Conservation (phyloP, 805 yeast genomes). For the Kazachstania martiniae region DNA sequence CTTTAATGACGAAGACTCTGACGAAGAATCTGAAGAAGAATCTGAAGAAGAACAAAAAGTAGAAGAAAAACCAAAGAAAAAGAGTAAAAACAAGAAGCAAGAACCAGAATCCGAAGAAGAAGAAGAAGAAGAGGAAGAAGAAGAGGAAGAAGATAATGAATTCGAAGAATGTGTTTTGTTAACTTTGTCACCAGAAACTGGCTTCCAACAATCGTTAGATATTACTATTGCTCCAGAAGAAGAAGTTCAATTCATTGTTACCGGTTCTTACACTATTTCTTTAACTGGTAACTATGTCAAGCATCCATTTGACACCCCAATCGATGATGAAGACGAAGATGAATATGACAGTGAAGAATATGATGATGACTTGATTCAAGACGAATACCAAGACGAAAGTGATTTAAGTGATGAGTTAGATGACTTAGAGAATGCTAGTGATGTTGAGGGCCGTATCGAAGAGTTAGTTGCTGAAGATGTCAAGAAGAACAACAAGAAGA, state of each 20-base stretch:
- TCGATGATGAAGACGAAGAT: slow-evolving; percentile 38
- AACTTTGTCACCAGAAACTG: slow-evolving; percentile 78
- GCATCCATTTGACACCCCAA: slow-evolving; percentile 69
- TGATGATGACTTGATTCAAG: slow-evolving; percentile 38
- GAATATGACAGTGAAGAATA: slow-evolving; percentile 20
- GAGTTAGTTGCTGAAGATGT: slow-evolving; percentile 59
- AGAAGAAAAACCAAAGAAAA: slow-evolving; percentile 38
- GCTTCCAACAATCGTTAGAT: slow-evolving; percentile 84
- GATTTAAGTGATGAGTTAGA: slow-evolving; percentile 33
- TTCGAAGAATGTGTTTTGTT: slow-evolving; percentile 78
- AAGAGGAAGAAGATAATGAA: slow-evolving; percentile 58
- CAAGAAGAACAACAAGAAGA: slow-evolving; percentile 28
- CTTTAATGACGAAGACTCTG: slow-evolving; percentile 37
- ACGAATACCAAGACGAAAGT: slow-evolving; percentile 61
- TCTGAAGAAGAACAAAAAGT: slow-evolving; percentile 36
- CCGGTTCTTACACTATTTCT: slow-evolving; percentile 91
- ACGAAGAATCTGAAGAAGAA: slow-evolving; percentile 35
- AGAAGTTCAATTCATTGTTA: slow-evolving; percentile 86
- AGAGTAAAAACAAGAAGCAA: slow-evolving; percentile 27
- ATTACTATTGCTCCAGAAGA: slow-evolving; percentile 87
- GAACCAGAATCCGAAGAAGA: slow-evolving; percentile 39
- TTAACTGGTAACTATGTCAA: slow-evolving; percentile 91
- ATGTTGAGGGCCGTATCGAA: slow-evolving; percentile 61
- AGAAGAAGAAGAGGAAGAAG: slow-evolving; percentile 46
- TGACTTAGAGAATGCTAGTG: slow-evolving; percentile 56